A percentile compares a stretch with the other conserved stretches of the same genome.
Conservation (phyloP, 768 basidiomycete species). For the Termitomyces sp. region DNA sequence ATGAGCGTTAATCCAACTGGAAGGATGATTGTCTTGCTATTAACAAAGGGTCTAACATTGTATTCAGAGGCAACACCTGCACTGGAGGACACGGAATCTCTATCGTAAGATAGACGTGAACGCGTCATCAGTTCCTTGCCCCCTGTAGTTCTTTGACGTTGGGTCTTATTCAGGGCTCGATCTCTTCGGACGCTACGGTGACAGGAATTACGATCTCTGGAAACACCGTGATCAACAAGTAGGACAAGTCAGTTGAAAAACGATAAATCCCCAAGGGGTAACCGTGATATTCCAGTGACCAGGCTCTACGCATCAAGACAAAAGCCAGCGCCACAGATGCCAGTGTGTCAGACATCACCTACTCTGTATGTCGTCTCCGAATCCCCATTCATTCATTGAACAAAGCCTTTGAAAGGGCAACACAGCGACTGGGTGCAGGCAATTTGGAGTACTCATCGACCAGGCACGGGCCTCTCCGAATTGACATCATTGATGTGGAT, state of each 20-base stretch:
- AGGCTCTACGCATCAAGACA: conserved; percentile 62
- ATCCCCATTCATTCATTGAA: not conserved
- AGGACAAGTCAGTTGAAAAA: conserved; percentile 1
- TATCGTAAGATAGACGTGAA: conserved; percentile 36
- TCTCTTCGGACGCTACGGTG: conserved; percentile 40
- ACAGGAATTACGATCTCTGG: conserved; percentile 40
- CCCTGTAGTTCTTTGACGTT: conserved; percentile 20
- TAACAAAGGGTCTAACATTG: conserved; percentile 37
- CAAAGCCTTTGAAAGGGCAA: conserved; percentile 34
- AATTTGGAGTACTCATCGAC: conserved; percentile 58
- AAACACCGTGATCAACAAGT: conserved; percentile 58
- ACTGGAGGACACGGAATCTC: conserved; percentile 61
- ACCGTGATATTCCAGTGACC: conserved; percentile 27
- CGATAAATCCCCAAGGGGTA: not conserved
- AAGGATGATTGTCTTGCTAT: conserved; percentile 62
- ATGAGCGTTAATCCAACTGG: not conserved
- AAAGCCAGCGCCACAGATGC: conserved; percentile 37
- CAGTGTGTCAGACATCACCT: conserved; percentile 45
- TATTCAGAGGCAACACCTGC: conserved; percentile 50
- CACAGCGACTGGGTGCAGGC: conserved; percentile 39
- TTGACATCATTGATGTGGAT: not conserved
- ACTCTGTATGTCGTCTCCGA: conserved; percentile 28
- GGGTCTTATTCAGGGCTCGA: conserved; percentile 45
- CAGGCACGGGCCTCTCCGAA: conserved; percentile 29
- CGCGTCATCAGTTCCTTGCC: conserved; percentile 22